Base-by-base conservation (phyloP, 1,139 yeast species). In the Taphrina populina region DNA sequence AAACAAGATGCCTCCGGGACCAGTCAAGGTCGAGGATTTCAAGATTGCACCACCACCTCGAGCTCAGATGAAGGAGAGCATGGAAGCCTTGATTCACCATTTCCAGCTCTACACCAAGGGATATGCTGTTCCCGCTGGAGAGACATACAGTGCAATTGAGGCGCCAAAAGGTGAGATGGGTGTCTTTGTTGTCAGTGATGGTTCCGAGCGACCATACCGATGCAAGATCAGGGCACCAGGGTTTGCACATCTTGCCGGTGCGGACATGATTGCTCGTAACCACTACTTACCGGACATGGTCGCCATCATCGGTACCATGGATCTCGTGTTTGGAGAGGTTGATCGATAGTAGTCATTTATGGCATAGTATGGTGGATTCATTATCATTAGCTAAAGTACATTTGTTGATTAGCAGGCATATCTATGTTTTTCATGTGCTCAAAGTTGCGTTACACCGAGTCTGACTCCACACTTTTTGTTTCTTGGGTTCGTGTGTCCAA, bases 81-180 rank as follows among this genome's bases (percentile, higher is more conserved):
- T 87, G 95, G 95, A 87, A 75, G 85, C 94, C 26, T 77, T 87
- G 65, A 87, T 87, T 68, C 95, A 87, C 70, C 95, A 87, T 73
- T 87, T 87, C 77, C 76, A 87, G 70, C 76, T 85, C 64, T 87
- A 82, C 75, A 84, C 95, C 57, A 87, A 87, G 77, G 95, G 95
- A 64, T 86, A 81, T 70, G 82, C 84, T 49, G 95, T 87, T 39
- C 95, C 95, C 44, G 84, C 81, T 59, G 95, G 95, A 65, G 95
- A 87, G 74, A 84, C 95, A 23, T 87, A 87, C 71, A 85, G 94
- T 55, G 94, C 88, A 58, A 87, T 87, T 64, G 95, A 87, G 74
- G 95, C 95, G 33, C 95, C 95, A 70, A 87, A 87, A 80, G 95
- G 95, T 68, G 95, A 87, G 73, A 85, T 87, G 95, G 95, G 85